Evolutionary conservation across 2,329 filamentous ascomycete genomes (phyloP).

Genomic region (Emmonsiellopsis sp.): DNA sequence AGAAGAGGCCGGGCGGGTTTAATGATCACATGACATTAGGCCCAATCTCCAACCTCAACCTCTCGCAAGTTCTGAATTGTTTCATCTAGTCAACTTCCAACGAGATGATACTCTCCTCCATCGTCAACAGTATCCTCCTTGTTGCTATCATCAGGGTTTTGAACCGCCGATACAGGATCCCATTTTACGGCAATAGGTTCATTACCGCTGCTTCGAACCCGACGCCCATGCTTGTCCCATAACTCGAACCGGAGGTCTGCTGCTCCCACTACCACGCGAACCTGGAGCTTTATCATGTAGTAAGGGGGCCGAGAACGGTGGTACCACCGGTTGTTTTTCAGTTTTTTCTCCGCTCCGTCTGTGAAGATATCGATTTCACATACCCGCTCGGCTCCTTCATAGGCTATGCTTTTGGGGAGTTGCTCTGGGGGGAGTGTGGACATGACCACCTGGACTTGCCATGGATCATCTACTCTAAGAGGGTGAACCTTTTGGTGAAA

Average conservation of each 20-base stretch:
- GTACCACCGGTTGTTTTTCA: slow-evolving; percentile 30
- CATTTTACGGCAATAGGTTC: slow-evolving; percentile 25
- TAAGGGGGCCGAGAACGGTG: slow-evolving; percentile 20
- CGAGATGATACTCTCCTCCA: no score
- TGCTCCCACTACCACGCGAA: slow-evolving; percentile 25
- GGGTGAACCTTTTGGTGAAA: slow-evolving; percentile 21
- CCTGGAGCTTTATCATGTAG: slow-evolving; percentile 22
- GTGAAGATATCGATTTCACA: slow-evolving; percentile 24
- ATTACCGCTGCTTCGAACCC: slow-evolving; percentile 17
- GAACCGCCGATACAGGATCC: slow-evolving; percentile 9
- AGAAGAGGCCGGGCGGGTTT: no score
- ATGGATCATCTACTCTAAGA: slow-evolving; percentile 15
- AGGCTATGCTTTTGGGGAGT: slow-evolving; percentile 18
- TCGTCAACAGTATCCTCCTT: not conserved
- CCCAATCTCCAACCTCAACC: not conserved
- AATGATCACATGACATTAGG: no score
- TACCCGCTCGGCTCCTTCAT: slow-evolving; percentile 18
- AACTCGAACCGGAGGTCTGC: slow-evolving; percentile 29
- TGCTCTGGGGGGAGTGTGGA: slow-evolving; percentile 15
- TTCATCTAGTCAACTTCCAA: not conserved
- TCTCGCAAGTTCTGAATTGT: not conserved
- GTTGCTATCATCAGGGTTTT: not conserved
- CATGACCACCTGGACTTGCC: slow-evolving; percentile 26
- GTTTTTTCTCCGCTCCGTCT: slow-evolving; percentile 21
- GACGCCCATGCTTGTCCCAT: slow-evolving; percentile 21